Conservation (phyloP, 306 rosid genomes). For the Phaseolus lunatus region DNA sequence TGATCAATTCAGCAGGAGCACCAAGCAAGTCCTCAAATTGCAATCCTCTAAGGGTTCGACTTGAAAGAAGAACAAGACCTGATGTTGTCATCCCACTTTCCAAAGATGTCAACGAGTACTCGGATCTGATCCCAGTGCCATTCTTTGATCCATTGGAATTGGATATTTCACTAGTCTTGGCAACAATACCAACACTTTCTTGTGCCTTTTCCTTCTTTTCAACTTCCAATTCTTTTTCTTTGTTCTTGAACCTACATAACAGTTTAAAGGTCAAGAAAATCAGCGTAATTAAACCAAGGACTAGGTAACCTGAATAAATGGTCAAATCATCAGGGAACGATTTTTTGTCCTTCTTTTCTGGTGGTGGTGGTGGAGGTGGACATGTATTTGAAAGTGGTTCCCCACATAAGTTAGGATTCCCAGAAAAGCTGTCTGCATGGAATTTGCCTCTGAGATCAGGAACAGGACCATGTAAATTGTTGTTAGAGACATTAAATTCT, state of each 20-base stretch:
- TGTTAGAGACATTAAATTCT: slow-evolving; percentile 64
- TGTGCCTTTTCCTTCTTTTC: slow-evolving; percentile 39
- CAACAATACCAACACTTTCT: slow-evolving; percentile 35
- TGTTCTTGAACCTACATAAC: slow-evolving; percentile 20
- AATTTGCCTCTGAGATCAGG: slow-evolving; percentile 59
- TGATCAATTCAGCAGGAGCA: slow-evolving; percentile 78
- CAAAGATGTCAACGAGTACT: slow-evolving; percentile 58
- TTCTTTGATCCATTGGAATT: slow-evolving; percentile 48
- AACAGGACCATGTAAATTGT: slow-evolving; percentile 57
- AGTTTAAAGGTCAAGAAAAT: slow-evolving; percentile 44
- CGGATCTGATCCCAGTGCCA: slow-evolving; percentile 48
- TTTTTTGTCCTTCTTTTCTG: slow-evolving; percentile 28
- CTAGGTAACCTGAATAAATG: slow-evolving; percentile 57
- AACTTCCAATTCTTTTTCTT: slow-evolving; percentile 30
- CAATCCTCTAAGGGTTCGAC: slow-evolving; percentile 47
- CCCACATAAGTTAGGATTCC: slow-evolving; percentile 72
- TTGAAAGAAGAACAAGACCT: slow-evolving; percentile 57
- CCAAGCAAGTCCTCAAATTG: slow-evolving; percentile 71
- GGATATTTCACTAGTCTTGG: slow-evolving; percentile 48
- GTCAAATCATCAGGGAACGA: slow-evolving; percentile 28
- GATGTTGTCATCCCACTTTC: slow-evolving; percentile 56
- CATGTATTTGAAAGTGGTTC: slow-evolving; percentile 52
- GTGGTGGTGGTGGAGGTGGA: slow-evolving; percentile 53
- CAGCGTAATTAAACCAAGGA: slow-evolving; percentile 52
- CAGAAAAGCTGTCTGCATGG: slow-evolving; percentile 55